Base-by-base conservation (phyloP, 2,329 filamentous ascomycete genomes). In the Chaetomiaceae sp. region DNA sequence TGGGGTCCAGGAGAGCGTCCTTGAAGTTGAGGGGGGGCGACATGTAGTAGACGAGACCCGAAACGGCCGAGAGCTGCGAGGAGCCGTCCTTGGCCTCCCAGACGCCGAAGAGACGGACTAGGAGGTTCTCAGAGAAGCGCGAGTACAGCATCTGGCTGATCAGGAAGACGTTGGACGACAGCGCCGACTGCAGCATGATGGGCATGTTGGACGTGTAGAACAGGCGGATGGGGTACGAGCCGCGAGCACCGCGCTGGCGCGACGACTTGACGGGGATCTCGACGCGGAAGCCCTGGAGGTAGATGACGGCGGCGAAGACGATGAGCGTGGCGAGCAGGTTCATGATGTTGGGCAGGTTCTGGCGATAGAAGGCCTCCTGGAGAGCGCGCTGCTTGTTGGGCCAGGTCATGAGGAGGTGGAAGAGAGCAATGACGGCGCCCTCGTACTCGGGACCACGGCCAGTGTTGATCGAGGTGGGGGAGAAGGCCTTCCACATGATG, bases 151-250 rank as follows among this genome's bases (percentile, higher is more conserved):
- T 97, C 80, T 99, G 93, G 70, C 87, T 93, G 76, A 99, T 90
- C 59, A 99, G 79, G 85, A 99, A 99, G 74, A 99, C 83, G 81
- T 99, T 99, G 80, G 92, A 96, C 61, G 89, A 96, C 62, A 99
- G 83, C 63, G 93, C 93, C 42, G 92, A 97, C 79, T 99, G 95
- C 71, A 99, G 82, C 93, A 99, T 99, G 76, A 99, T 99, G 68
- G 93, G 93, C 95, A 99, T 99, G 86, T 99, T 99, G 71, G 91
- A 96, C 69, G 93, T 99, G 79, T 99, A 99, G 84, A 99, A 99
- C 54, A 99, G 88, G 67, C 95, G 92, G 71, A 99, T 84, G 65
- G 93, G 93, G 82, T 97, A 99, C 35, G 91, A 95, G 66, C 92
- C 95, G 66, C 93, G 92, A 70, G 95, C 93, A 73, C 93, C 93